phyloP scores from a whole-genome alignment of 2,329 filamentous ascomycete genomes.

The Aspergillus ruber region DNA sequence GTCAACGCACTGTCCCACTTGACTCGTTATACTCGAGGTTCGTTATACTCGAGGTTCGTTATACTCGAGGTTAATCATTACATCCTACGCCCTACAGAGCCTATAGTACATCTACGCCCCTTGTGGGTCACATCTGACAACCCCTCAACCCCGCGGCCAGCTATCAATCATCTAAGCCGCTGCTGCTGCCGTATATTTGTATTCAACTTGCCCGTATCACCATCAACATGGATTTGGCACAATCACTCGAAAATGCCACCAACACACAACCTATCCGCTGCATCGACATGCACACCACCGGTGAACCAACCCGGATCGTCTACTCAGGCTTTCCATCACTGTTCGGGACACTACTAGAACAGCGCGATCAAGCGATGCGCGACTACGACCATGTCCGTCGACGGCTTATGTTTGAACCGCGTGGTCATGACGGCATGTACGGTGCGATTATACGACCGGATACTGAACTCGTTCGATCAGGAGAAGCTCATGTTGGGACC shows the following conservation, averaged over 20 bases:
- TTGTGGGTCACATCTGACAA: no score
- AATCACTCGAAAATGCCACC: constrained; percentile 2
- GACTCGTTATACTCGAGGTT: no score
- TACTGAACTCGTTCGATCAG: constrained; percentile 36
- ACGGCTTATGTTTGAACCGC: constrained; percentile 42
- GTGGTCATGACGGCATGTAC: constrained; percentile 49
- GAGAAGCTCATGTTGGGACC: constrained; percentile 43
- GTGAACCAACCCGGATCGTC: constrained; percentile 46
- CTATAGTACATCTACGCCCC: no score
- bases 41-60: no score
- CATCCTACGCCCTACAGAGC: no score
- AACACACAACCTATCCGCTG: constrained; percentile 18
- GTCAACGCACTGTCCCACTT: no score
- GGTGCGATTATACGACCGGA: constrained; percentile 40
- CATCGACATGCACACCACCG: constrained; percentile 45
- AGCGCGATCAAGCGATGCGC: constrained; percentile 32
- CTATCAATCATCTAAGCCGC: neutral
- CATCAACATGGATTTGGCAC: constrained; percentile 12
- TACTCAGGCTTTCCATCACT: constrained; percentile 35
- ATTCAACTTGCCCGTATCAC: neutral
- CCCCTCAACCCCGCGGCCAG: no score
- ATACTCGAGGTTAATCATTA: no score
- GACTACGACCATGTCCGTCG: constrained; percentile 38
- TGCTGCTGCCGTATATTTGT: no score
- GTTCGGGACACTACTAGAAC: constrained; percentile 35